Evolutionary conservation across 768 basidiomycete species (phyloP), one percentile per base, ranked within the genome.

Genomic region (Termitomyces sp.): DNA sequence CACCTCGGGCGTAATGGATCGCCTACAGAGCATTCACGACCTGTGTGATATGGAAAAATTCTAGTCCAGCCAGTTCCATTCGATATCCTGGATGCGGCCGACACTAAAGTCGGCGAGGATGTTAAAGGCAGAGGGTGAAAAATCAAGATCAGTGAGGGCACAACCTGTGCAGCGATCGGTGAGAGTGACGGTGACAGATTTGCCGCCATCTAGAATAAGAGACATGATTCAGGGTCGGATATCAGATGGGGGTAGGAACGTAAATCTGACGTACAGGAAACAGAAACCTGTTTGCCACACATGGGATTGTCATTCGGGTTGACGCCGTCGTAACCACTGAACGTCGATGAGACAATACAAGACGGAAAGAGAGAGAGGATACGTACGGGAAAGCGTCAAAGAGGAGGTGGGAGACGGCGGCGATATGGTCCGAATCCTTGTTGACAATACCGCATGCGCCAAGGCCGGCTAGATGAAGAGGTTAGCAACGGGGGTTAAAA

Each of bases 291-390:
- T 64, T 71, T 77, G 62, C 73, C 72, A 67, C 92, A 93, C 54
- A 93, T 68, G 34, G 91, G 89, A 74, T 94, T 92, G 54, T 60
- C 65, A 69, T 92, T 93, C 27, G 90, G 87, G 75, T 93, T 83
- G 6, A 49, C 75, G 25, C 80, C 78, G 17, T 70, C 51, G 66
- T 83, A 87, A 10, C 76, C 80, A 44, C 87, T 90, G 57, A 51
- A 38, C 37, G 53, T 43, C 17, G 12, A 25, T 55, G 21, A 57
- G n/a, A 54, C n/a, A 29, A 44, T 37, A 38, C 2, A 32, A 47
- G 42, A 46, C 6, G 5, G 5, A 38, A 41, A 19, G 44, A 45
- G 25, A 37, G 11, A 29, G 27, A 46, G 48, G 53, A 46, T 17
- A 75, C 85, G 59, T 68, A 86, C 84, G 85, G 85, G 75, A 73